Evolutionary conservation across 148 eudicot genomes (phyloP), one percentile per base, ranked within the genome.

Genomic region (Rhododendron ferrugineum): DNA sequence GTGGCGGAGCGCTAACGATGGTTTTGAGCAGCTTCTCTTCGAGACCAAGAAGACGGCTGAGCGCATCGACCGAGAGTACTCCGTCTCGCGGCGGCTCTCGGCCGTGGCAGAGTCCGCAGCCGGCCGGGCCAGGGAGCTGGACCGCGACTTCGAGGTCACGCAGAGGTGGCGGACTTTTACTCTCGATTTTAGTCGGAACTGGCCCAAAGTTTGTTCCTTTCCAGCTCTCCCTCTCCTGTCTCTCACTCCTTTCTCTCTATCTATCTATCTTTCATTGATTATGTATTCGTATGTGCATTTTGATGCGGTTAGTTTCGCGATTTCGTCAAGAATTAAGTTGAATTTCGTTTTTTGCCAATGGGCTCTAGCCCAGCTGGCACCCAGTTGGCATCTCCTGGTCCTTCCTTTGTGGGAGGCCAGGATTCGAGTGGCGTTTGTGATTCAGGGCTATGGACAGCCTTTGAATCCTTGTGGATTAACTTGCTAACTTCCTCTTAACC

Each of bases 11-110:
- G 98, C 98, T 30, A 95, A 95, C 88, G 88, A 94, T 64, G 93
- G 94, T 4, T 95, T 97, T 81, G 99, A 97, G 68, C 96, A 90
- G 89, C 81, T 97, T 6, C 82, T 93, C 2, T 97, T 86, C 84
- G 99, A 97, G 80, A 82, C 98, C 18, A 92, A 77, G 89, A 96
- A 94, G 86, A 88, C 98, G 4, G 96, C 96, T 16, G 98, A 95
- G 84, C 89, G 98, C 10, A 88, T 97, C 37, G 98, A 95, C 88
- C 95, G 99, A 14, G 86, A 84, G 0, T 97, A 91, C 86, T 88
- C 92, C 42, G 90, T 97, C 49, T 91, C 98, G 0, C 87, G 94
- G 2, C 88, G 91, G 22, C 8, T 94, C 0, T 86, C 94, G 3
- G 86, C 87, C 1, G 97, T 85, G 0, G 92, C 90, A 20, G 88